Conservation (phyloP, 495 filamentous ascomycete species). For the Friedmanniomyces endolithicus region DNA sequence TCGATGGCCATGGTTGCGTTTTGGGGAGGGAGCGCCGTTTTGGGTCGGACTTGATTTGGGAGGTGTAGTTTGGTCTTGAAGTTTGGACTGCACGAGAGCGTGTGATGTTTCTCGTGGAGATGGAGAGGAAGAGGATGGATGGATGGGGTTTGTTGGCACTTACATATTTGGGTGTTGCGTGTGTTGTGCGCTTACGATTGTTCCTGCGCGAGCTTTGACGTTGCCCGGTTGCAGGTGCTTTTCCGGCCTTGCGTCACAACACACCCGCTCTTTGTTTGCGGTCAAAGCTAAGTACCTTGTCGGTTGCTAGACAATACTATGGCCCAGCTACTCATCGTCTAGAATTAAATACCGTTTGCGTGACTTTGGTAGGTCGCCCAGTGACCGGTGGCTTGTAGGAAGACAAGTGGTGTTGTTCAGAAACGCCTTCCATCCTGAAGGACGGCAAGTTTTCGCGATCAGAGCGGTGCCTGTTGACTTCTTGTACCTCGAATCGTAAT, state of each 20-base stretch:
- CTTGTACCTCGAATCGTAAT: too few relatives aligned
- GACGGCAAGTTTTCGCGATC: background rate
- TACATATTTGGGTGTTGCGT: background rate
- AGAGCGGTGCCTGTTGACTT: background rate
- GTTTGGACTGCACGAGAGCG: background rate
- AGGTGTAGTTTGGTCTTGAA: background rate
- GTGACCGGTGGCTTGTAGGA: background rate
- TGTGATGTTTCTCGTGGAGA: background rate
- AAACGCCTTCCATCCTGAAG: too few relatives aligned
- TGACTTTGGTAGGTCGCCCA: background rate
- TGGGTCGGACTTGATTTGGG: background rate
- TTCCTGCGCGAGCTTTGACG: background rate
- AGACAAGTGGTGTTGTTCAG: background rate
- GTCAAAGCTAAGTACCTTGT: background rate
- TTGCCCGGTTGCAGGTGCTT: constrained; percentile 5
- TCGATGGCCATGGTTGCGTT: background rate
- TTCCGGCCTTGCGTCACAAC: background rate
- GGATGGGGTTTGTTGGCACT: background rate
- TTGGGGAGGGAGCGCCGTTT: background rate
- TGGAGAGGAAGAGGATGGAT: background rate
- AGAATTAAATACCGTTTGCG: background rate
- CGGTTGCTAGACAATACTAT: background rate
- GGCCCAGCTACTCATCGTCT: background rate
- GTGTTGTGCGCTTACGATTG: constrained; percentile 2
- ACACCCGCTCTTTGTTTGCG: background rate